Evolutionary conservation across 257 asterid genomes (phyloP), one percentile per base, ranked within the genome.

Genomic region (Nemophila menziesii): DNA sequence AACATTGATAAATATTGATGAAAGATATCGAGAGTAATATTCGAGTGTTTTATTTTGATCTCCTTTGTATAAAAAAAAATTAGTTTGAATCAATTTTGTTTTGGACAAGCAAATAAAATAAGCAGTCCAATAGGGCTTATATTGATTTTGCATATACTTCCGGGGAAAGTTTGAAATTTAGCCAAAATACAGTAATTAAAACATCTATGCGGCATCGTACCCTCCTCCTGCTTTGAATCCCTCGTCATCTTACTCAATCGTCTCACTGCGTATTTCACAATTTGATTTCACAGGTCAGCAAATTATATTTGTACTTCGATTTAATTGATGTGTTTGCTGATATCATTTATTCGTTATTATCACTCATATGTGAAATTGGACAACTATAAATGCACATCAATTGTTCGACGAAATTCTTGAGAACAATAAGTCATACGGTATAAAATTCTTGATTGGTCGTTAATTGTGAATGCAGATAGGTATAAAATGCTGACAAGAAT

Each of bases 401-500:
- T 2, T 29, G 36, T 29, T 29, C 36, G 36, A 29, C 36, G 1
- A 29, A 29, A 29, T 2, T 29, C 36, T 29, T 29, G 36, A 29
- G 12, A 29, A 3, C 12, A 29, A 2, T 2, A 13, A 7, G 7
- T 29, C 12, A 29, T 29, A 2, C n/a, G n/a, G n/a, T n/a, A n/a
- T n/a, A n/a, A n/a, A n/a, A n/a, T n/a, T n/a, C n/a, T n/a, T n/a
- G 12, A 3, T 29, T 3, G 36, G 36, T 29, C 12, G 36, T 29
- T 24, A 24, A 9, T 24, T 29, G 36, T 7, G 70, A 57, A 36
- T 72, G 64, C 81, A 51, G 53, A 43, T 33, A 39, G 55, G 23
- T 37, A 20, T 5, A 41, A 61, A 41, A 19, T n/a, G 56, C 0
- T 12, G 7, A 33, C 27, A 33, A 48, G 57, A 48, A 51, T 23